Evolutionary conservation across 2,329 filamentous ascomycete species (phyloP), one percentile per base, ranked within the genome.

Genomic region (Westerdykella sp.): DNA sequence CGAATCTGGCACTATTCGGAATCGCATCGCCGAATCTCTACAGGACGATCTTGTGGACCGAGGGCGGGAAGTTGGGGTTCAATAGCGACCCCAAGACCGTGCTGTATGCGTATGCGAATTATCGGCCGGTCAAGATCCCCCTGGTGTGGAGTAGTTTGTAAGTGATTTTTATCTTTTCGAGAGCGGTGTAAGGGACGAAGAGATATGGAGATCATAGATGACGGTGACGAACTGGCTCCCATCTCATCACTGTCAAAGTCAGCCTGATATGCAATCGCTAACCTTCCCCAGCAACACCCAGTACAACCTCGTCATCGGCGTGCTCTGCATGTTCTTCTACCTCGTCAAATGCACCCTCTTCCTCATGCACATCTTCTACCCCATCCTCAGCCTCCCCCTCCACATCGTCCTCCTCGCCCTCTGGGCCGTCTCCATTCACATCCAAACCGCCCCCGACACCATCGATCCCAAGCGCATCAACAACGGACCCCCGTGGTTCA

Each of bases 261-360:
- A 37, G 56, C 14, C 9, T 14, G 9, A 15, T 5, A 12, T 10
- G 22, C 32, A 9, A 12, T 14, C 7, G 32, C 47, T 48, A 39
- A 49, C 36, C 10, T 6, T 38, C n/a, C 22, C 23, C 59, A 90
- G 85, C 43, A 72, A 87, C 49, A 88, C 85, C 38, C 74, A 83
- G 54, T 87, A 79, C 69, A 88, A 90, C 59, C 79, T 89, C 53
- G 83, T 83, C 59, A 83, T 89, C 53, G 84, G 84, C 31, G 77
- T 91, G 51, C 72, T 88, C 42, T 82, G 80, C 45, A 83, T 86
- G 63, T 91, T 91, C 71, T 74, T 88, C 62, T 76, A 87, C 48
- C 75, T 90, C 36, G 72, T 76, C 63, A 89, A 88, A 71, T 73
- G 78, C 50, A 78, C 84, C 48, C 74, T 78, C 57, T 82, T 78